Evolutionary conservation across 1,284 basidiomycete genomes (phyloP).

Genomic region (Malassezia slooffiae): DNA sequence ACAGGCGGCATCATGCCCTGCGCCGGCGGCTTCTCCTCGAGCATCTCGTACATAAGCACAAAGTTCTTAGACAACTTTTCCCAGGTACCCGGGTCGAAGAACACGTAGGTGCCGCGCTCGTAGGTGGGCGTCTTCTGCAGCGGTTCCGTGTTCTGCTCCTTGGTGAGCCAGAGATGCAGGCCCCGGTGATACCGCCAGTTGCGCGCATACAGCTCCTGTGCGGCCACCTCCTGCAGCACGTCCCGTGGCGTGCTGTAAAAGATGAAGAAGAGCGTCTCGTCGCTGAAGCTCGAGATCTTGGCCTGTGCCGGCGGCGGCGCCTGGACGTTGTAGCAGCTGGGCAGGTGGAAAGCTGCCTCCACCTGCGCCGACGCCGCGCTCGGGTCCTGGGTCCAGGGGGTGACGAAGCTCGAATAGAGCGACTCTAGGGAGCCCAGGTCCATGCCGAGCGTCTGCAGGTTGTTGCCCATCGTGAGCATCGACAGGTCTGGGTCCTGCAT

Average conservation of each 20-base stretch:
- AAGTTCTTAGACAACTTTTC: conserved; percentile 62
- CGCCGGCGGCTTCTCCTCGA: conserved; percentile 62
- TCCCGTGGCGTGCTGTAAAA: conserved; percentile 93
- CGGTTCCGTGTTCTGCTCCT: conserved; percentile 69
- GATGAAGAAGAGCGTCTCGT: conserved; percentile 97
- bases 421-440: conserved; percentile 75
- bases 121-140: conserved; percentile 78
- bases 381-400: conserved; percentile 85
- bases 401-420: conserved; percentile 85
- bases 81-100: conserved; percentile 85
- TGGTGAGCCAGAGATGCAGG: conserved; percentile 85
- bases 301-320: conserved; percentile 74
- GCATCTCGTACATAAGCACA: conserved; percentile 69
- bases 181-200: conserved; percentile 98
- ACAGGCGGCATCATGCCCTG: conserved; percentile 12
- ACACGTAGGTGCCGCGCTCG: conserved; percentile 78
- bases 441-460: conserved; percentile 81
- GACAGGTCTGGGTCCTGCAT: conserved; percentile 76
- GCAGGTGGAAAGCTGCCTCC: conserved; percentile 68
- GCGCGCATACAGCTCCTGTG: conserved; percentile 89
- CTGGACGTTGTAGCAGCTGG: conserved; percentile 85
- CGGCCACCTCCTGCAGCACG: conserved; percentile 84
- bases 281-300: conserved; percentile 80
- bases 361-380: conserved; percentile 74
- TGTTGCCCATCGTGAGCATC: conserved; percentile 76